These are phyloP conservation scores for Fraxinus pennsylvanica DNA, from an alignment of 257 asterid species.

Conservation along the genomic window DNA sequence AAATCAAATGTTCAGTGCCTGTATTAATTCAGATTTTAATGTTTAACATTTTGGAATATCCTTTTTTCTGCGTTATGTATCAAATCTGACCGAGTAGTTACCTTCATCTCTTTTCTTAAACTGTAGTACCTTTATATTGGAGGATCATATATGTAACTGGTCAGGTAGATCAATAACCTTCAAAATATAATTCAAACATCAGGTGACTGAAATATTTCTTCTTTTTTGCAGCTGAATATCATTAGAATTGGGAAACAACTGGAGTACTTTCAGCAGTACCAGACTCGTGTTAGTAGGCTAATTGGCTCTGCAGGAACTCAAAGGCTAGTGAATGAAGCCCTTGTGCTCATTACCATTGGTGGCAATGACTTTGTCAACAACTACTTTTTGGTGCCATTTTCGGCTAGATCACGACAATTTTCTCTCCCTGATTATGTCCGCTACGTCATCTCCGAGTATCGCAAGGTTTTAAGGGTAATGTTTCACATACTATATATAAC, in stretches of 20 bases:
- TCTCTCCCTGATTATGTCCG: slow-evolving; percentile 62
- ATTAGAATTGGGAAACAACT: slow-evolving; percentile 61
- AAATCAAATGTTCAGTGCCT: not conserved
- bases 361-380: slow-evolving; percentile 94
- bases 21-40: not conserved
- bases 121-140: not conserved
- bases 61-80: too few relatives aligned
- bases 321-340: slow-evolving; percentile 59
- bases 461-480: slow-evolving; percentile 57
- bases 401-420: slow-evolving; percentile 79
- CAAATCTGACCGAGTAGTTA: not conserved
- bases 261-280: slow-evolving; percentile 70
- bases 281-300: slow-evolving; percentile 44
- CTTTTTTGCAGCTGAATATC: slow-evolving; percentile 57
- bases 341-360: slow-evolving; percentile 82
- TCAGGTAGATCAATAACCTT: too few relatives aligned
- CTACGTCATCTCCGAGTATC: slow-evolving; percentile 68
- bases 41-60: not conserved
- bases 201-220: too few relatives aligned
- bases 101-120: not conserved
- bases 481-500: not conserved
- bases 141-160: too few relatives aligned
- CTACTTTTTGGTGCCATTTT: slow-evolving; percentile 77
- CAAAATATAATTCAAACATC: too few relatives aligned
- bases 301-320: slow-evolving; percentile 56